Conservation (phyloP, 495 filamentous ascomycete genomes). For the Elaphomyces granulatus region DNA sequence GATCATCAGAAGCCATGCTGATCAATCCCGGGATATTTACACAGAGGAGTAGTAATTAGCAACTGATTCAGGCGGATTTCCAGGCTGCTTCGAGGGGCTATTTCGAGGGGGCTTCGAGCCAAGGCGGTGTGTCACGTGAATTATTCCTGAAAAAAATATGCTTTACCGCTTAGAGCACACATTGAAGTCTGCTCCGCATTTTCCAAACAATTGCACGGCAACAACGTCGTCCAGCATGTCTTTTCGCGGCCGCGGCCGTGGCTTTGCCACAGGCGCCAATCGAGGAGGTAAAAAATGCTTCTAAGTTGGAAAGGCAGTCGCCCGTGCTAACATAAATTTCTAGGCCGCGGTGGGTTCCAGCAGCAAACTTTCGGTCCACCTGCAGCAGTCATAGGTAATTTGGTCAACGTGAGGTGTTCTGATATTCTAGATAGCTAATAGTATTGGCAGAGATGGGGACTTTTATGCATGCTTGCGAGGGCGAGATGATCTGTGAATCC, state of each 20-base stretch:
- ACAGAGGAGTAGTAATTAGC: no score
- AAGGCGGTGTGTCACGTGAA: constrained; percentile 32
- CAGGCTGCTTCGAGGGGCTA: no score
- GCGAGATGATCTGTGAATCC: constrained; percentile 90
- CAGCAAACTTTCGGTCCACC: constrained; percentile 48
- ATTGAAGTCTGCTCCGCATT: constrained; percentile 21
- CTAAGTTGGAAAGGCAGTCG: not conserved
- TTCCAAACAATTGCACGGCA: constrained; percentile 7
- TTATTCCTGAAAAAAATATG: no score
- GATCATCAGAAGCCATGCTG: constrained; percentile 29
- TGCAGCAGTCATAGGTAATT: constrained; percentile 47
- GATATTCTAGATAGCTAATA: no score
- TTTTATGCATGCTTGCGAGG: constrained; percentile 87
- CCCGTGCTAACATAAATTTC: constrained; percentile 22
- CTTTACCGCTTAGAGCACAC: constrained; percentile 35
- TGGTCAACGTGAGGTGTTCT: no score
- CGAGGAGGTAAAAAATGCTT: constrained; percentile 26
- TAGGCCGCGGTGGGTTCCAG: constrained; percentile 49
- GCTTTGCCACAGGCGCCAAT: constrained; percentile 33
- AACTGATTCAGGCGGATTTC: no score
- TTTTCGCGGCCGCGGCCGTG: constrained; percentile 36
- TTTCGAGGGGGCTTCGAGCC: constrained; percentile 1
- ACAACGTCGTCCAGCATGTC: constrained; percentile 32
- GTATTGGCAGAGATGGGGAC: constrained; percentile 71
- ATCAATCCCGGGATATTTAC: no score